Evolutionary conservation across 768 basidiomycete species (phyloP).

Genomic region (Boletus reticuloceps): DNA sequence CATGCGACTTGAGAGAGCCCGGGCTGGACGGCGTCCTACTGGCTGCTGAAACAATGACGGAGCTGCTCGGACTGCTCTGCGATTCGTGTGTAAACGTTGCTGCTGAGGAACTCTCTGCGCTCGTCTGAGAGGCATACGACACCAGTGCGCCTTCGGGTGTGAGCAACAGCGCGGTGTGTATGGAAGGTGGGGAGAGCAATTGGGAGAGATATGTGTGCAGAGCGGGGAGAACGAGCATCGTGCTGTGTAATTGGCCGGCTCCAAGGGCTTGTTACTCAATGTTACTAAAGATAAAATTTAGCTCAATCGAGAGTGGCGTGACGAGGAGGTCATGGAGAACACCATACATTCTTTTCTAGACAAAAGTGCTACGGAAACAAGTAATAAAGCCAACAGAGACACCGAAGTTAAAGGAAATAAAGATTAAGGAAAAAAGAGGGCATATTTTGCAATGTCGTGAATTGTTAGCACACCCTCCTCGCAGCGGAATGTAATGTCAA

Average conservation of each 20-base stretch:
- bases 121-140: slow-evolving; percentile 55
- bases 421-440: slow-evolving; percentile 3
- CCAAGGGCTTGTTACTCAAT: not conserved
- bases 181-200: slow-evolving; percentile 52
- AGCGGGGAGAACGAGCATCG: slow-evolving; percentile 69
- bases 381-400: slow-evolving; percentile 4
- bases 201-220: slow-evolving; percentile 65
- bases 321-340: slow-evolving; percentile 8
- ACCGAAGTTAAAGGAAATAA: not conserved
- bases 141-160: slow-evolving; percentile 75
- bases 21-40: slow-evolving; percentile 11
- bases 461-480: slow-evolving; percentile 6
- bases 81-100: not conserved
- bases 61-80: slow-evolving; percentile 4
- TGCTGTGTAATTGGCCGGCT: not conserved
- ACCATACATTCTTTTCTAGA: slow-evolving; percentile 26
- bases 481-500: slow-evolving; percentile 7
- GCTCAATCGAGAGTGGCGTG: slow-evolving; percentile 1
- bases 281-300: not conserved
- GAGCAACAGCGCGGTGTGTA: slow-evolving; percentile 71
- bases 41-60: not conserved
- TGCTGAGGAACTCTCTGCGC: slow-evolving; percentile 4
- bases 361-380: slow-evolving; percentile 20
- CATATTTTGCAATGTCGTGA: slow-evolving; percentile 1
- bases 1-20: slow-evolving; percentile 8